Evolutionary conservation across 176 grass and related monocot species (phyloP), one percentile per base, ranked within the genome.

Genomic region (Oryza officinalis): DNA sequence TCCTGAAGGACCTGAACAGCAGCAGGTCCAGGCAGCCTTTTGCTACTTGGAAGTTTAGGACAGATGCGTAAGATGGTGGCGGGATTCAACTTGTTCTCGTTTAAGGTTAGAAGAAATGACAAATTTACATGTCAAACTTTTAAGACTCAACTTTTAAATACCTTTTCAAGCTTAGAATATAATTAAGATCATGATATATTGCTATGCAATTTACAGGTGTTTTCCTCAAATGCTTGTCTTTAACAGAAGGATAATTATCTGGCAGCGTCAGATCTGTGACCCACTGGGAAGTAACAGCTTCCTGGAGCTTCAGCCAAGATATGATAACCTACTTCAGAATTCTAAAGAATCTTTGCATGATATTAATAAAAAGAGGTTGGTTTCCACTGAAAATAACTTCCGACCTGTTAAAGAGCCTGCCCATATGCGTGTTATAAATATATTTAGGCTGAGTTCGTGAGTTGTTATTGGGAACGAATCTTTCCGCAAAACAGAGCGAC

Each of bases 201-300:
- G n/a, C 43, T 40, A 26, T 50, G 64, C 15, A n/a, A 23, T 60
- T n/a, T 60, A 40, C 7, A 28, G 7, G 73, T 60, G 4, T 68
- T 87, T 26, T 68, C 65, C 37, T 50, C 63, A 75, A 32, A 74
- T 54, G 18, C 59, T 69, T 67, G 31, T 74, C 41, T 52, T 67
- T 10, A 13, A 13, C 12, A 1, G 4, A 32, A 75, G 22, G 26
- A 81, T 68, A 44, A 8, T 41, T 74, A 45, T 52, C 32, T 72
- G 37, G 28, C 0, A 26, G n/a, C 35, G 5, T 54, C 26, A 57
- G 26, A 26, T 31, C 66, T 64, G 20, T 37, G 13, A 33, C 11
- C 7, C 65, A 38, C 37, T 8, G 37, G 65, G 46, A 37, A 22
- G 18, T 71, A 44, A 17, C 52, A 52, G 30, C 57, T 59, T 72